Percentiles rank a stretch among this genome's conserved stretches.
Conservation (phyloP, 805 yeast species). For the Yamadazyma sp. region DNA sequence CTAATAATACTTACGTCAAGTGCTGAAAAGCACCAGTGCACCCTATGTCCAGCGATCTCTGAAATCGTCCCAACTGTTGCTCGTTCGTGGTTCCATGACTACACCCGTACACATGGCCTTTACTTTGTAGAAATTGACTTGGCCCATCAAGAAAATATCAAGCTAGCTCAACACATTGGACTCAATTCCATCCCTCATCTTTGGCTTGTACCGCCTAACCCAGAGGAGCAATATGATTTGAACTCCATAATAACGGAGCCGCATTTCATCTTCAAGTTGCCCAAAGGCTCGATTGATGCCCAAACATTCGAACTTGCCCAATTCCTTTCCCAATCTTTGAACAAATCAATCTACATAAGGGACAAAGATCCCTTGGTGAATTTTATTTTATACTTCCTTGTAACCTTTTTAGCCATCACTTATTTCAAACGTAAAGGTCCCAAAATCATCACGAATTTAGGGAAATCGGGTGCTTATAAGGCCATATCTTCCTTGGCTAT, state of each 20-base stretch:
- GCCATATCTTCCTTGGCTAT: conserved; percentile 39
- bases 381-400: conserved; percentile 46
- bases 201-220: conserved; percentile 62
- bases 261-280: conserved; percentile 37
- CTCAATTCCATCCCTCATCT: conserved; percentile 60
- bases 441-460: conserved; percentile 16
- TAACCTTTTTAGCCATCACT: conserved; percentile 46
- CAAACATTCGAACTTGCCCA: conserved; percentile 53
- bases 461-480: conserved; percentile 19
- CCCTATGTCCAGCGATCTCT: conserved; percentile 46
- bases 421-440: conserved; percentile 51
- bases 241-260: conserved; percentile 25
- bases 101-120: conserved; percentile 40
- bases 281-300: conserved; percentile 30
- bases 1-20: conserved; percentile 55
- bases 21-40: conserved; percentile 44
- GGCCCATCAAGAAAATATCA: conserved; percentile 36
- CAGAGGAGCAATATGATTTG: conserved; percentile 20
- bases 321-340: conserved; percentile 48
- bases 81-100: conserved; percentile 43
- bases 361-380: conserved; percentile 39
- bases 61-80: conserved; percentile 39
- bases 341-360: conserved; percentile 42
- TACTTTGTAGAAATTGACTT: conserved; percentile 55
- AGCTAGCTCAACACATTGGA: conserved; percentile 40